These are phyloP conservation scores for Colletotrichum incanum DNA, from an alignment of 2,329 filamentous ascomycete genomes.

Conservation along the genomic window DNA sequence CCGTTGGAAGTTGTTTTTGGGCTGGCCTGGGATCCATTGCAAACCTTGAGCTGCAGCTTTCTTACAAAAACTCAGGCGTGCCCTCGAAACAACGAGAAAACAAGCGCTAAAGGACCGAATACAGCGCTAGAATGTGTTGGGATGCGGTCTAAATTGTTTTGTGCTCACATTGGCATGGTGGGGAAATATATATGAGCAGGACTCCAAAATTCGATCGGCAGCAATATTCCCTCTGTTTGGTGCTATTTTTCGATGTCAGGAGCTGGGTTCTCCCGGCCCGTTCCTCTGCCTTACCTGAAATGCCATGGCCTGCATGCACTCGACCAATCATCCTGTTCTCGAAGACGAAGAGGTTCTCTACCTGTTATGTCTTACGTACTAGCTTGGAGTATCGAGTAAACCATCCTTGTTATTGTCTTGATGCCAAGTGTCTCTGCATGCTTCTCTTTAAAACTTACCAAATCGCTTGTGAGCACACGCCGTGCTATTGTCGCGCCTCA, in stretches of 20 bases:
- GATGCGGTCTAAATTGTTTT: not conserved
- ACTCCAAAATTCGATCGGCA: not conserved
- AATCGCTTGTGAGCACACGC: not conserved
- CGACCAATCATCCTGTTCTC: not conserved
- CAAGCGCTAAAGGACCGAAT: conserved; percentile 4
- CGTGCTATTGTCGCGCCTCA: not conserved
- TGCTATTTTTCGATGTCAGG: not conserved
- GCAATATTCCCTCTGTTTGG: not conserved
- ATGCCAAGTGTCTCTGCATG: not conserved
- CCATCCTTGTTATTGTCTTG: conserved; percentile 6
- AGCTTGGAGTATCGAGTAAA: not conserved
- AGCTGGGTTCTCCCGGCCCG: not conserved
- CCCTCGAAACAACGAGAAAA: not conserved
- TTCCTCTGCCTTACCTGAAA: not conserved
- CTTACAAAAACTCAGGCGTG: not conserved
- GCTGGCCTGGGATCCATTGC: not conserved
- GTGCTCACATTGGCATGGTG: not conserved
- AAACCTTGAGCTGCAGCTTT: conserved; percentile 1
- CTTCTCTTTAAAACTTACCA: not conserved
- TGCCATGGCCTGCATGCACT: not conserved
- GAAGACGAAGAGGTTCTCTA: not conserved
- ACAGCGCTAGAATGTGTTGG: not conserved
- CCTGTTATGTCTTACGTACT: not conserved
- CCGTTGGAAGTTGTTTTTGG: not conserved
- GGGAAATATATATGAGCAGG: not conserved